A percentile compares a stretch with the other conserved stretches of the same genome.
These are phyloP conservation scores for Myochromella boudieri DNA, from an alignment of 768 basidiomycete species.

Conservation along the genomic window DNA sequence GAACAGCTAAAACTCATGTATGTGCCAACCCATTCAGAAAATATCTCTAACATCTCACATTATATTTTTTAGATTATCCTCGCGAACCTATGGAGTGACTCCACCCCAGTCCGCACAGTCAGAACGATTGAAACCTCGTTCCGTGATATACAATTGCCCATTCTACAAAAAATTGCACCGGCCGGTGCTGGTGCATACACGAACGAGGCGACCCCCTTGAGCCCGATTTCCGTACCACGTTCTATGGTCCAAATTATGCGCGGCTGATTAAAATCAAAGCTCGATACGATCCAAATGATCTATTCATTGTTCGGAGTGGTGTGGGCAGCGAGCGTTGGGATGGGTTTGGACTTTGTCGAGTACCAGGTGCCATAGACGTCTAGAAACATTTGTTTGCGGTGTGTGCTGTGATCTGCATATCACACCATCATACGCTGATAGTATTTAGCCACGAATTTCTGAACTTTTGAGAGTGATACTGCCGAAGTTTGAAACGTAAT, in stretches of 20 bases:
- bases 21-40: conserved; percentile 7
- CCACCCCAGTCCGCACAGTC: conserved; percentile 16
- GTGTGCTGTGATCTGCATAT: too few species aligned
- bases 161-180: conserved; percentile 26
- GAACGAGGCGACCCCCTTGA: conserved; percentile 34
- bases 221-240: conserved; percentile 28
- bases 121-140: conserved; percentile 20
- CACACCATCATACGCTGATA: too few species aligned
- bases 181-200: conserved; percentile 29
- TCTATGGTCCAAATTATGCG: conserved; percentile 33
- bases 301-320: conserved; percentile 27
- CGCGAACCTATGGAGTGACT: conserved; percentile 17
- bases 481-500: too few species aligned
- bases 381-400: too few species aligned
- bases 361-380: too few species aligned
- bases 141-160: conserved; percentile 22
- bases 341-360: not conserved
- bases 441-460: too few species aligned
- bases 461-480: too few species aligned
- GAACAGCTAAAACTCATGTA: conserved; percentile 37
- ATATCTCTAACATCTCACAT: not conserved
- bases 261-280: conserved; percentile 28
- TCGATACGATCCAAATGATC: conserved; percentile 29
- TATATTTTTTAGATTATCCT: conserved; percentile 14
- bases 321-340: conserved; percentile 8